Conservation (phyloP, 1,284 basidiomycete species). For the Malassezia furfur region DNA sequence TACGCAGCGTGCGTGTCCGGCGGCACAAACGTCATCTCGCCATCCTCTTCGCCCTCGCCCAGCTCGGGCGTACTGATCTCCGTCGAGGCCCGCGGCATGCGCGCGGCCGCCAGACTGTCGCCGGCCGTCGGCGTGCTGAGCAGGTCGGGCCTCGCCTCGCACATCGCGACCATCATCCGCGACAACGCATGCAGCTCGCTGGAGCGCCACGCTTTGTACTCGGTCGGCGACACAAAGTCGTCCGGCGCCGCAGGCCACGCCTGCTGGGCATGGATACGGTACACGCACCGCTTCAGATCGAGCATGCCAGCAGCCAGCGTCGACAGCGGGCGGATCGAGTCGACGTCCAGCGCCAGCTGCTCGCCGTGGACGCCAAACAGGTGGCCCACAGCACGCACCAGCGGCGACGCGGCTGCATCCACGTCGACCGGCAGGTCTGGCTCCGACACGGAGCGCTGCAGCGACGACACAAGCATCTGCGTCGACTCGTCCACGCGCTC, state of each 20-base stretch:
- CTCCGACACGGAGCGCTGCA: background rate
- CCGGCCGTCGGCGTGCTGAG: constrained; percentile 57
- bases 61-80: background rate
- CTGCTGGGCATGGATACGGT: constrained; percentile 74
- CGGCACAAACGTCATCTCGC: constrained; percentile 71
- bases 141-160: constrained; percentile 74
- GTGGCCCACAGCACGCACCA: constrained; percentile 56
- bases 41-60: constrained; percentile 18
- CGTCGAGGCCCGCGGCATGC: background rate
- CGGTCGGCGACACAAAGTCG: constrained; percentile 70
- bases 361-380: constrained; percentile 66
- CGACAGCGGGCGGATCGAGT: constrained; percentile 60
- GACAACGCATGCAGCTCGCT: constrained; percentile 75
- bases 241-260: constrained; percentile 74
- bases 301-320: constrained; percentile 54
- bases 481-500: constrained; percentile 58
- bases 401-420: constrained; percentile 20
- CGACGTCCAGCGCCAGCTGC: constrained; percentile 65
- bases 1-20: constrained; percentile 77
- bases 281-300: constrained; percentile 66
- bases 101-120: constrained; percentile 4
- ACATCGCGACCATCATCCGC: constrained; percentile 78
- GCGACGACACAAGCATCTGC: background rate
- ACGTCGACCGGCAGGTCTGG: background rate
- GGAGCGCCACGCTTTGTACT: constrained; percentile 73